phyloP scores from a whole-genome alignment of 495 filamentous ascomycete species.

The Trichoderma gamsii region DNA sequence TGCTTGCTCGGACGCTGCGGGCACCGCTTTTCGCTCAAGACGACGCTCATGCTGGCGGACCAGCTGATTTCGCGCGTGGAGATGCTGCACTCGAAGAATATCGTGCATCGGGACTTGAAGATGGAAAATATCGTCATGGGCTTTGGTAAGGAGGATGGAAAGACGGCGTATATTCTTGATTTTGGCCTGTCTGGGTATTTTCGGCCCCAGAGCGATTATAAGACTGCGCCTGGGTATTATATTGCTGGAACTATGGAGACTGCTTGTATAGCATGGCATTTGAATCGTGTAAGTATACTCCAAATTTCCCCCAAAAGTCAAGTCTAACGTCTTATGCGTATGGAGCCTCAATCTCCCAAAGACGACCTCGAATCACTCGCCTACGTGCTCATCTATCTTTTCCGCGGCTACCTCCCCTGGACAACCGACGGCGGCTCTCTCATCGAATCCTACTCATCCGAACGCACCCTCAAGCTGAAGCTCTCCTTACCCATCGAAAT shows the following conservation, averaged over 20 bases:
- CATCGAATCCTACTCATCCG: neutral
- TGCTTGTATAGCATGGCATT: conserved; percentile 33
- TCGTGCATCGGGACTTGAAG: conserved; percentile 35
- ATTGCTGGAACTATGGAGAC: conserved; percentile 19
- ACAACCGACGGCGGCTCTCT: conserved; percentile 20
- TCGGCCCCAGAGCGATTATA: conserved; percentile 13
- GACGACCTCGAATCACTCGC: conserved; percentile 40
- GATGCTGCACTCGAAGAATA: conserved; percentile 30
- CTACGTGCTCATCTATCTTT: conserved; percentile 36
- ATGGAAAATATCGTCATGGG: conserved; percentile 35
- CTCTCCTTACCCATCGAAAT: conserved; percentile 21
- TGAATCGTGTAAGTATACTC: conserved; percentile 25
- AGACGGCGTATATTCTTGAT: conserved; percentile 30
- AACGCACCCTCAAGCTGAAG: conserved; percentile 24
- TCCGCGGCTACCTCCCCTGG: conserved; percentile 37
- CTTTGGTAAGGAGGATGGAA: conserved; percentile 25
- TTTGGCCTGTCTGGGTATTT: conserved; percentile 27
- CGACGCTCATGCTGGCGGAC: conserved; percentile 34
- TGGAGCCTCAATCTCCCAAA: conserved; percentile 25
- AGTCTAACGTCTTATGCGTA: conserved; percentile 20
- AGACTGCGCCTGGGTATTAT: conserved; percentile 8
- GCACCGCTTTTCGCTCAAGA: conserved; percentile 36
- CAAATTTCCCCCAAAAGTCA: neutral
- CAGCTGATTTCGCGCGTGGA: conserved; percentile 30
- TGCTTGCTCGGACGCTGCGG: conserved; percentile 32